These are phyloP conservation scores for Aspergillus cavernicola DNA, from an alignment of 495 filamentous ascomycete species.

Conservation along the genomic window DNA sequence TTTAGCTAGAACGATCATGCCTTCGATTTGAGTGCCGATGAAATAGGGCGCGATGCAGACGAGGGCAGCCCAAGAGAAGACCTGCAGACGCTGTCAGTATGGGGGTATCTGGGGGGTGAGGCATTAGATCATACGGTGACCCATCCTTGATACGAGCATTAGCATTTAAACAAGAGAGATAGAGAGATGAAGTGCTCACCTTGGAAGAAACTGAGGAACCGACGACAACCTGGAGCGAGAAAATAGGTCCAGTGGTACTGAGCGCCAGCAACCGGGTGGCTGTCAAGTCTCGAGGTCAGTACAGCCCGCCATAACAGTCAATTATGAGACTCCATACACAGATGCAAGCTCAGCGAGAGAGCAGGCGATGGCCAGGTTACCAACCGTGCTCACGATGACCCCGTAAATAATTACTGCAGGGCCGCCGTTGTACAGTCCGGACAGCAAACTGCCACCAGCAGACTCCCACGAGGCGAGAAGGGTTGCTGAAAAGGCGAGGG, in stretches of 20 bases:
- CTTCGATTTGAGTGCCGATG: constrained; percentile 44
- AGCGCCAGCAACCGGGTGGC: constrained; percentile 32
- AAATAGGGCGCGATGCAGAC: constrained; percentile 48
- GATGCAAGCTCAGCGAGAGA: constrained; percentile 38
- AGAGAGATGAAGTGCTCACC: constrained; percentile 30
- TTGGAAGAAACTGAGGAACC: constrained; percentile 44
- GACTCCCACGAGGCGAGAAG: constrained; percentile 36
- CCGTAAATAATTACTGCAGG: constrained; percentile 31
- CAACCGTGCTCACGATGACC: constrained; percentile 24
- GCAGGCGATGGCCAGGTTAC: constrained; percentile 26
- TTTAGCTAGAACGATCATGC: constrained; percentile 42
- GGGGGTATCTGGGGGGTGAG: constrained; percentile 35
- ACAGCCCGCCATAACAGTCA: neutral
- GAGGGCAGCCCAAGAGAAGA: constrained; percentile 39
- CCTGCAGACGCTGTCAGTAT: constrained; percentile 13
- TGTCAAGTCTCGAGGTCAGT: neutral
- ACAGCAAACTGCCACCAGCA: constrained; percentile 23
- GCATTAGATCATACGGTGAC: constrained; percentile 23
- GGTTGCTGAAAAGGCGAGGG: constrained; percentile 31
- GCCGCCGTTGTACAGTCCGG: constrained; percentile 29
- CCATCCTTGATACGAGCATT: constrained; percentile 18
- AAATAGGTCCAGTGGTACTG: constrained; percentile 48
- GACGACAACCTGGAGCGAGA: constrained; percentile 34
- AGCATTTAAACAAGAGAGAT: neutral
- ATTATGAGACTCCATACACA: constrained; percentile 20